These are phyloP conservation scores for Monosporascus sp. DNA, from an alignment of 2,329 filamentous ascomycete genomes.

Conservation along the genomic window DNA sequence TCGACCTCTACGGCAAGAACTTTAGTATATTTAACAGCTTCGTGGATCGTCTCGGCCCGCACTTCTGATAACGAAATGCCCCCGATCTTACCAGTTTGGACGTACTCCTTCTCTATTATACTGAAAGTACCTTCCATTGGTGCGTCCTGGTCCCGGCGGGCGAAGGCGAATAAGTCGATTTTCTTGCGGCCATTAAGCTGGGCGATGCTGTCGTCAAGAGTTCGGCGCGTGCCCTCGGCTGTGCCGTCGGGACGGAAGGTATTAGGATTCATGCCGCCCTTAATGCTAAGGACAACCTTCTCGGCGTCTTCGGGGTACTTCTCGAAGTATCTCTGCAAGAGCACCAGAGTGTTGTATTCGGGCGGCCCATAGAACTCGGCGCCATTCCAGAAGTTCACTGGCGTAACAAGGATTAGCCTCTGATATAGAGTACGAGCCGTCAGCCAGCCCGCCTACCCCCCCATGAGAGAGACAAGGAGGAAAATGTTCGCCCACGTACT, in stretches of 20 bases:
- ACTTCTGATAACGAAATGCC: conserved; percentile 36
- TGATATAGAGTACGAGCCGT: too few relatives aligned
- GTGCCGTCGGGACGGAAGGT: conserved; percentile 37
- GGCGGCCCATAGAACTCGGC: conserved; percentile 51
- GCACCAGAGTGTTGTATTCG: conserved; percentile 45
- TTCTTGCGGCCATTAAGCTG: conserved; percentile 40
- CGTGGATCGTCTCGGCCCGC: conserved; percentile 38
- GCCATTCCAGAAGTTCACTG: conserved; percentile 44
- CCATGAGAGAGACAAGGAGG: too few relatives aligned
- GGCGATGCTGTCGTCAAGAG: conserved; percentile 43
- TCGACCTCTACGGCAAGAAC: conserved; percentile 48
- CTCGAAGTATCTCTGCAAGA: conserved; percentile 50
- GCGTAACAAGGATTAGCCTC: too few relatives aligned
- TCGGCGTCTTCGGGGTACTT: conserved; percentile 50
- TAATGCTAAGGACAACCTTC: conserved; percentile 51
- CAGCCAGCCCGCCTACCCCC: too few relatives aligned
- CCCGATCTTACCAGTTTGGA: conserved; percentile 35
- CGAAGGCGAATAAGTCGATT: conserved; percentile 50
- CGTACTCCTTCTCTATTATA: conserved; percentile 30
- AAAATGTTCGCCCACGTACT: too few relatives aligned
- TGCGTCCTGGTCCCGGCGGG: conserved; percentile 40
- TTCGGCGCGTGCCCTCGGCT: conserved; percentile 41
- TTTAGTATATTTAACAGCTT: conserved; percentile 38
- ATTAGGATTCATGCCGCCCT: conserved; percentile 40
- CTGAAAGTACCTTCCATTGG: conserved; percentile 31